Evolutionary conservation across 768 basidiomycete genomes (phyloP), one percentile per base, ranked within the genome.

Genomic region (Agrocybe praecox): DNA sequence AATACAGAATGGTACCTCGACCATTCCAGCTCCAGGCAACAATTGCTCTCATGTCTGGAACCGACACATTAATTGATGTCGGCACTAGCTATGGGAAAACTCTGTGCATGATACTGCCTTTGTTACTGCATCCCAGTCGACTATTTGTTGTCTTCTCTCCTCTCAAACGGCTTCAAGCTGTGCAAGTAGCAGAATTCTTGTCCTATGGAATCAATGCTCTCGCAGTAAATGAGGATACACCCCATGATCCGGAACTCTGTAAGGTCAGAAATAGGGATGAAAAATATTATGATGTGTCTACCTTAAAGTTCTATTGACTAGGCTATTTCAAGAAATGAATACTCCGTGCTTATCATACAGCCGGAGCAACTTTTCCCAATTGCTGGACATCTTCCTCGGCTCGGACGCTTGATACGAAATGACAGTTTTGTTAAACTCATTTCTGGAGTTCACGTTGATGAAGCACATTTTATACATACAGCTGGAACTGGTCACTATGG

Each of bases 401-500:
- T 61, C 3, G 52, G 23, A 2, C 19, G 1, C 2, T 29, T 53
- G 24, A 47, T 53, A 17, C 44, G 26, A 5, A 33, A 53, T 9
- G 17, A 2, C 9, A 43, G 5, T 9, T 3, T 22, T 46, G 56
- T 46, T 46, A 58, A 42, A 34, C 42, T 17, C 42, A 29, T 29
- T 29, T 29, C 26, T 4, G 5, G 26, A 29, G 26, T 29, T 29
- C 4, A 29, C 9, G 26, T 70, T 11, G 67, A 73, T 44, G 65
- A 73, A 52, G 69, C 53, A 0, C 71, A 71, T 46, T 58, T 15
- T 43, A 62, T 69, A 24, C 40, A 60, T 46, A 54, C 56, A 1
- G 61, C 58, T 40, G 70, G 71, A 4, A 40, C 66, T 9, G 17
- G 59, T 8, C 66, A 49, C 26, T 60, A 67, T 48, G 65, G 64